These are phyloP conservation scores for Apiotrichum sp. DNA, from an alignment of 1,284 basidiomycete genomes.

Conservation along the genomic window DNA sequence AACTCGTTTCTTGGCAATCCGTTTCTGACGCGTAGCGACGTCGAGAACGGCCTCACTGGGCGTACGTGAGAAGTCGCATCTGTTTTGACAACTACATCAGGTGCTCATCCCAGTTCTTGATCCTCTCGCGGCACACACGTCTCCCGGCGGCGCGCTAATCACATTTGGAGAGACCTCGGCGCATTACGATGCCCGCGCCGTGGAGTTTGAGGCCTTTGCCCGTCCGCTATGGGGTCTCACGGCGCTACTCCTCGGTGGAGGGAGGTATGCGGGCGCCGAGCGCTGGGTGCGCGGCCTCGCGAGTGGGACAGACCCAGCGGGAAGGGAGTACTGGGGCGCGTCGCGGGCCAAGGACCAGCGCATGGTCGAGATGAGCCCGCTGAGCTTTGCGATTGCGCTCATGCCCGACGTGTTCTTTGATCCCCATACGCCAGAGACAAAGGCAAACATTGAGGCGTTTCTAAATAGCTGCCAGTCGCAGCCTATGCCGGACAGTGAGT, in stretches of 20 bases:
- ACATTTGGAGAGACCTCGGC: conserved; percentile 66
- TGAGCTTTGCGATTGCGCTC: conserved; percentile 64
- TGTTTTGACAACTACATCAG: neutral
- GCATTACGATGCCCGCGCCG: conserved; percentile 66
- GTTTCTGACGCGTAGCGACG: conserved; percentile 56
- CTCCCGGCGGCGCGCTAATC: conserved; percentile 63
- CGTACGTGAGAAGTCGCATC: conserved; percentile 20
- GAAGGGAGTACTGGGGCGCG: conserved; percentile 66
- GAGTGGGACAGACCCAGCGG: conserved; percentile 60
- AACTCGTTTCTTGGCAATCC: conserved; percentile 51
- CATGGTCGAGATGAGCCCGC: conserved; percentile 74
- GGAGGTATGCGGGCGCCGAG: conserved; percentile 51
- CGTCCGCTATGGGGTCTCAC: conserved; percentile 70
- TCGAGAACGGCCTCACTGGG: conserved; percentile 54
- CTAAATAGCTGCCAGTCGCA: conserved; percentile 69
- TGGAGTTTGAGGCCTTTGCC: conserved; percentile 68
- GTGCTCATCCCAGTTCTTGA: conserved; percentile 52
- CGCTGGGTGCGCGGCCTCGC: conserved; percentile 63
- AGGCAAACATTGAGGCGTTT: conserved; percentile 60
- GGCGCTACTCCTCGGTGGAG: conserved; percentile 60
- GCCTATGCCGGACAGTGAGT: conserved; percentile 49
- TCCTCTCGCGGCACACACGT: conserved; percentile 62
- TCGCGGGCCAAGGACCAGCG: conserved; percentile 69
- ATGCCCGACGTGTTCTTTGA: conserved; percentile 63
- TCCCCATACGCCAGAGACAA: conserved; percentile 53